phyloP scores from a whole-genome alignment of 345 rosid species.

The Sonneratia alba region DNA sequence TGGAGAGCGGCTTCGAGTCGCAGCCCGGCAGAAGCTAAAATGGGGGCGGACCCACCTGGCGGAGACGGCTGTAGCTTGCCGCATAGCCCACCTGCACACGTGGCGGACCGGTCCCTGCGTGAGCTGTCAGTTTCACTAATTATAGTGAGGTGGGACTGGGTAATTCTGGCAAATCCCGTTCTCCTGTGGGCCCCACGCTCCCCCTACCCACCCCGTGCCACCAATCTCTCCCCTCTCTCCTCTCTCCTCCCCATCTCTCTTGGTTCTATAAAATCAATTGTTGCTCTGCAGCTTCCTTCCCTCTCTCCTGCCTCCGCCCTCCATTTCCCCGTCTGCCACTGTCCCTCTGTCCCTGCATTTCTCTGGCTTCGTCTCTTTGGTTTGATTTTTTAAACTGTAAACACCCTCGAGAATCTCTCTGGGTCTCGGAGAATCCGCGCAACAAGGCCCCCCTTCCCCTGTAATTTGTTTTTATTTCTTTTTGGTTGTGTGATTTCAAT shows the following conservation, averaged over 20 bases:
- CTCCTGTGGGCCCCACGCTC: slow-evolving; percentile 9
- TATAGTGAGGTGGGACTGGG: neutral
- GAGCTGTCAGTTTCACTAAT: slow-evolving; percentile 15
- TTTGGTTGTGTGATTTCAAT: neutral
- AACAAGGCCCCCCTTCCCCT: neutral
- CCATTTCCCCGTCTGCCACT: no score
- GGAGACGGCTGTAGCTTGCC: no score
- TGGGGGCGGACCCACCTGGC: no score
- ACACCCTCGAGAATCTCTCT: neutral
- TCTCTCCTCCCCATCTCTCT: neutral
- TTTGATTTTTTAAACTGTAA: no score
- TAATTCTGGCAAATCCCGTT: neutral
- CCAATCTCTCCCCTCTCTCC: neutral
- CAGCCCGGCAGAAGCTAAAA: no score
- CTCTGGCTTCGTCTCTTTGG: no score
- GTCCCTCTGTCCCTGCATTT: neutral
- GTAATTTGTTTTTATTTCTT: neutral
- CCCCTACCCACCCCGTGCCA: neutral
- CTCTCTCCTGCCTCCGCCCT: neutral
- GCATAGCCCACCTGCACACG: slow-evolving; percentile 15
- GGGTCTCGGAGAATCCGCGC: slow-evolving; percentile 3
- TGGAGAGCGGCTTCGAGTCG: no score
- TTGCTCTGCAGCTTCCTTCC: neutral
- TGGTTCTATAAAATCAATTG: neutral
- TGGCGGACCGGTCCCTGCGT: slow-evolving; percentile 16